Base-by-base conservation (phyloP, 768 basidiomycete species). In the Boletellus emodensis region DNA sequence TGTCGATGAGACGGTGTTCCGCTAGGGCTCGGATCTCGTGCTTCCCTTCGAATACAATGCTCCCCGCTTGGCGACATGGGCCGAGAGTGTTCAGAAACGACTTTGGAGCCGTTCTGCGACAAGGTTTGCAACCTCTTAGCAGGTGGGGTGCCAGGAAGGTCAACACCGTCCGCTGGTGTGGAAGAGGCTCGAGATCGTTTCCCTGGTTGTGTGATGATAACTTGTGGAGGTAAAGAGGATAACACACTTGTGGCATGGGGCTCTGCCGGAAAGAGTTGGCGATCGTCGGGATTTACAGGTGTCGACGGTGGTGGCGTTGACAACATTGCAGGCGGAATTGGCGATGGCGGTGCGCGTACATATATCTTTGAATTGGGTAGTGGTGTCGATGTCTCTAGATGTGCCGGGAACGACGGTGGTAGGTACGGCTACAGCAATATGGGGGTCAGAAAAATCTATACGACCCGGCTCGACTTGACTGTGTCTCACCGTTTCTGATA, bases 341-440 rank as follows among this genome's bases (percentile, higher is more conserved):
- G 68, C 32, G 71, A 64, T 3, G 78, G 77, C 60, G 80, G 80
- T n/a, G 61, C 61, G 22, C 70, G 71, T 40, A 57, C 46, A 41
- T 59, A 54, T 12, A 59, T 50, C 41, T 40, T 49, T 36, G 53
- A 40, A 38, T 49, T 50, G n/a, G 57, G 54, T 32, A 64, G 67
- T 10, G 81, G 82, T 5, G 81, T 83, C 2, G 82, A 84, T 24
- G 79, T 82, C 30, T 66, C 59, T 18, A 83, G 61, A 49, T 80
- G 68, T 11, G 75, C 69, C 28, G 78, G 76, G 56, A 82, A 83
- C 7, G 81, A 82, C 4, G 80, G 81, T 1, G 80, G 80, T 17
- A 78, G 62, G 51, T 75, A 79, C n/a, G 69, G 65, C 79, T 74
- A 53, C 57, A 38, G 26, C 33, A 40, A 34, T 41, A 49, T 30